A percentile compares a stretch with the other conserved stretches of the same genome.
These are phyloP conservation scores for Peterozyma toletana DNA, from an alignment of 805 yeast species.

Conservation along the genomic window DNA sequence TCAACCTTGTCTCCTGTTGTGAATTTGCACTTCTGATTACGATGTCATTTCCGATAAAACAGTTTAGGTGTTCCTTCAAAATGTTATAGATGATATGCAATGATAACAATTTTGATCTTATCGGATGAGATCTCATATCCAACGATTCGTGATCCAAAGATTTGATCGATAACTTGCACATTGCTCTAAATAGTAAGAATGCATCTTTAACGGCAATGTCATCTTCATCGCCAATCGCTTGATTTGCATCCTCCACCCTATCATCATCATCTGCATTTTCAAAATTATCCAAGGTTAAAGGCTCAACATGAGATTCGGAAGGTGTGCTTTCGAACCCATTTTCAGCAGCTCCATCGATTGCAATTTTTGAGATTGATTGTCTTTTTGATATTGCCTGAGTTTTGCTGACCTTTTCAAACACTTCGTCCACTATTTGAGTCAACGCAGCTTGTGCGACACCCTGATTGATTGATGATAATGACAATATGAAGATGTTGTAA, in stretches of 20 bases:
- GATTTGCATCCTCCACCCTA: slow-evolving; percentile 39
- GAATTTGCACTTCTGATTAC: slow-evolving; percentile 42
- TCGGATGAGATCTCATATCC: slow-evolving; percentile 86
- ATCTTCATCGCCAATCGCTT: slow-evolving; percentile 43
- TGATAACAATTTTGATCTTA: slow-evolving; percentile 85
- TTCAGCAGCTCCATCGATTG: neutral
- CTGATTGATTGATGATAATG: slow-evolving; percentile 77
- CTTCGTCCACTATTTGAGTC: slow-evolving; percentile 81
- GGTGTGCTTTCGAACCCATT: neutral
- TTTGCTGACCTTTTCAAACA: slow-evolving; percentile 61
- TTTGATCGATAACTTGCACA: slow-evolving; percentile 89
- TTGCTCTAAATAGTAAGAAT: slow-evolving; percentile 83
- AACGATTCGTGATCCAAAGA: slow-evolving; percentile 67
- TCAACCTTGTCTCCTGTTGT: slow-evolving; percentile 52
- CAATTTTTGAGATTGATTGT: neutral
- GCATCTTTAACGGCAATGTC: slow-evolving; percentile 84
- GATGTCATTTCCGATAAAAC: slow-evolving; percentile 57
- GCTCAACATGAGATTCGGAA: slow-evolving; percentile 16
- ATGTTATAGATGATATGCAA: slow-evolving; percentile 83
- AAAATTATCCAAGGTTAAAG: slow-evolving; percentile 54
- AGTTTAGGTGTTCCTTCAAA: slow-evolving; percentile 75
- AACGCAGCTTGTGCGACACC: slow-evolving; percentile 92
- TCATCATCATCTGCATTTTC: slow-evolving; percentile 54
- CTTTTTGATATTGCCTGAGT: slow-evolving; percentile 5
- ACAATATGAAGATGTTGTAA: slow-evolving; percentile 84